Conservation (phyloP, 257 asterid species). For the Solanum boliviense region DNA sequence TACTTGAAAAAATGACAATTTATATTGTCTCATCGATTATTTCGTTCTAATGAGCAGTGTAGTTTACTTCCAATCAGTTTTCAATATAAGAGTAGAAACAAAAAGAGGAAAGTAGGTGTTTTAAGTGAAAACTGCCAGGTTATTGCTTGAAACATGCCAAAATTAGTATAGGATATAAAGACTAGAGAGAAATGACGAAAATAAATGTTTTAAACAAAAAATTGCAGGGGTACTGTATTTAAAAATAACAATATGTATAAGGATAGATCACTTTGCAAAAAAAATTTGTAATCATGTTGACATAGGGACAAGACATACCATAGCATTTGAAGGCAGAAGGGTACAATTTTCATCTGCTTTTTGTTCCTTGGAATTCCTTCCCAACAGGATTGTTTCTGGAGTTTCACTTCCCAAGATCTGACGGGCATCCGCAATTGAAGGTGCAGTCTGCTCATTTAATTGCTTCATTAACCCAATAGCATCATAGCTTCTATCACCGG, state of each 20-base stretch:
- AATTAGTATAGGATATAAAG: not conserved
- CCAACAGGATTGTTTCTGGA: slow-evolving; percentile 65
- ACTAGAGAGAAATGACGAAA: not conserved
- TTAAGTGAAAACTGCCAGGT: not conserved
- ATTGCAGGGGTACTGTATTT: not conserved
- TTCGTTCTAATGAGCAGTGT: not conserved
- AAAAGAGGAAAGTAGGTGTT: not conserved
- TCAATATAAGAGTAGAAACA: not conserved
- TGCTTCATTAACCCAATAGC: slow-evolving; percentile 93
- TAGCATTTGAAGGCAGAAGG: slow-evolving; percentile 19
- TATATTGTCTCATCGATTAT: not conserved
- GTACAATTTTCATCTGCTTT: slow-evolving; percentile 27
- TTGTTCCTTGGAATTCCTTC: slow-evolving; percentile 19
- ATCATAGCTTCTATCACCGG: slow-evolving; percentile 68
- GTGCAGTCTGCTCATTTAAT: slow-evolving; percentile 80
- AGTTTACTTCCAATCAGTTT: not conserved
- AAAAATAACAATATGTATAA: not conserved
- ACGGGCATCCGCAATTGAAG: slow-evolving; percentile 85
- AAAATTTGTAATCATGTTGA: not conserved
- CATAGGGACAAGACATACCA: slow-evolving; percentile 27
- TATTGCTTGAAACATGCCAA: not conserved
- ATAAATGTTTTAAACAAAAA: not conserved
- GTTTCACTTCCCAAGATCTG: slow-evolving; percentile 80
- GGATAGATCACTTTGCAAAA: not conserved
- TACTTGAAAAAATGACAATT: not conserved